Evolutionary conservation across 768 basidiomycete genomes (phyloP).

Genomic region (Termitomyces sp.): DNA sequence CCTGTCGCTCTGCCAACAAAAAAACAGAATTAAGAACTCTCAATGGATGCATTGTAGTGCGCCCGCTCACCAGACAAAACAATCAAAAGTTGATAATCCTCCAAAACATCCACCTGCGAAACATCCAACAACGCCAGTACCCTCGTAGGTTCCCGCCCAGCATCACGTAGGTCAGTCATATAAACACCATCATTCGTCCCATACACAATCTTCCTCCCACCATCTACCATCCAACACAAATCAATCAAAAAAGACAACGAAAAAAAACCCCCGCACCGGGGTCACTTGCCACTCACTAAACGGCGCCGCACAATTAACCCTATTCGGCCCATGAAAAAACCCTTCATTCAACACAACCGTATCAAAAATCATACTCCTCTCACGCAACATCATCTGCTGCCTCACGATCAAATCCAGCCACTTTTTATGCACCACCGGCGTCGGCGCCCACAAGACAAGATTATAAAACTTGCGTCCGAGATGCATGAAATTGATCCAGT

Average conservation of each 20-base stretch:
- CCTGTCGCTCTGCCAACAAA: conserved; percentile 81
- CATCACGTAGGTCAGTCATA: conserved; percentile 78
- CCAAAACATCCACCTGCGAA: conserved; percentile 91
- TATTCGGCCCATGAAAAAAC: conserved; percentile 80
- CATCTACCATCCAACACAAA: conserved; percentile 37
- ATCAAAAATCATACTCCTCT: conserved; percentile 84
- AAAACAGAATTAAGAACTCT: no score
- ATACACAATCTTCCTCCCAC: conserved; percentile 83
- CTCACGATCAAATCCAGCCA: conserved; percentile 91
- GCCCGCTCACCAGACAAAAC: conserved; percentile 84
- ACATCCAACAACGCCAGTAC: conserved; percentile 88
- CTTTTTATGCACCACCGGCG: conserved; percentile 80
- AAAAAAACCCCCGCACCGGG: no score
- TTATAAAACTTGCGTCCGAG: conserved; percentile 91
- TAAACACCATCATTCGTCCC: conserved; percentile 99
- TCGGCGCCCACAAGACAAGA: conserved; percentile 86
- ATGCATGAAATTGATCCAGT: conserved; percentile 89
- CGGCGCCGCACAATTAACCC: conserved; percentile 88
- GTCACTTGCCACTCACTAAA: conserved; percentile 56
- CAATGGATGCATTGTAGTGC: no score
- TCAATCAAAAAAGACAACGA: no score
- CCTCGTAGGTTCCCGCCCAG: conserved; percentile 77
- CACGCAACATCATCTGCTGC: conserved; percentile 82
- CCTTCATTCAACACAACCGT: conserved; percentile 79
- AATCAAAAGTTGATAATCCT: conserved; percentile 91